Evolutionary conservation across 2,329 filamentous ascomycete genomes (phyloP).

Genomic region (Hirsutella rhossiliensis): DNA sequence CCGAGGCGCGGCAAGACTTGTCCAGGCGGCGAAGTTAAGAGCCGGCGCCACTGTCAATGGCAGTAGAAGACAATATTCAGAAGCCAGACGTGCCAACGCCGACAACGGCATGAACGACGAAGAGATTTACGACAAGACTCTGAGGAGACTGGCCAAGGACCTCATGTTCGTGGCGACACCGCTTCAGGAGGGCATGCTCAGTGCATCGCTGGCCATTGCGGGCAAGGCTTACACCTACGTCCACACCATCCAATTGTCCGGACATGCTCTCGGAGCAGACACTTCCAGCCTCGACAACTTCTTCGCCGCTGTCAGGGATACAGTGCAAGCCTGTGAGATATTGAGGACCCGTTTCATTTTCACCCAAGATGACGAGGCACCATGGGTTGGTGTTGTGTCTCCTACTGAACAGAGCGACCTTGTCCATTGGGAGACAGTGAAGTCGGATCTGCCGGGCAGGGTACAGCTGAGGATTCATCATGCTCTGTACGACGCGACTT

Average conservation of each 20-base stretch:
- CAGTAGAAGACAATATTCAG: neutral
- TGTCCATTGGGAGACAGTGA: slow-evolving; percentile 4
- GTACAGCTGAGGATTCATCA: slow-evolving; percentile 11
- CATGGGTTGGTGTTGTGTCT: slow-evolving; percentile 12
- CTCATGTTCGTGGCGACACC: slow-evolving; percentile 13
- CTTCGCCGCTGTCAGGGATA: slow-evolving; percentile 9
- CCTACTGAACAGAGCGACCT: slow-evolving; percentile 9
- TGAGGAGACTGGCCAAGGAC: slow-evolving; percentile 7
- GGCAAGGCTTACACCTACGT: slow-evolving; percentile 11
- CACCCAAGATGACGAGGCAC: slow-evolving; percentile 8
- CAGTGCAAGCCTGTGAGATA: slow-evolving; percentile 12
- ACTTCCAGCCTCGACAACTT: slow-evolving; percentile 5
- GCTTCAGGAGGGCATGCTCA: slow-evolving; percentile 14
- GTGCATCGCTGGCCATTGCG: slow-evolving; percentile 9
- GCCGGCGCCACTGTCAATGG: neutral
- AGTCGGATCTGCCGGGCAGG: neutral
- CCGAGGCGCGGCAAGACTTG: slow-evolving; percentile 8
- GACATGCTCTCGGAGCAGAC: slow-evolving; percentile 5
- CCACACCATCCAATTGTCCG: slow-evolving; percentile 10
- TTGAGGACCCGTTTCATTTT: slow-evolving; percentile 11
- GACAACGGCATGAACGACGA: no score
- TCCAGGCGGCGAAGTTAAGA: slow-evolving; percentile 2
- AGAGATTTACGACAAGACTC: slow-evolving; percentile 4
- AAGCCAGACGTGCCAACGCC: no score
- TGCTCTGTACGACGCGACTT: slow-evolving; percentile 11